Evolutionary conservation across 2,329 filamentous ascomycete genomes (phyloP).

Genomic region (Alternaria panax): DNA sequence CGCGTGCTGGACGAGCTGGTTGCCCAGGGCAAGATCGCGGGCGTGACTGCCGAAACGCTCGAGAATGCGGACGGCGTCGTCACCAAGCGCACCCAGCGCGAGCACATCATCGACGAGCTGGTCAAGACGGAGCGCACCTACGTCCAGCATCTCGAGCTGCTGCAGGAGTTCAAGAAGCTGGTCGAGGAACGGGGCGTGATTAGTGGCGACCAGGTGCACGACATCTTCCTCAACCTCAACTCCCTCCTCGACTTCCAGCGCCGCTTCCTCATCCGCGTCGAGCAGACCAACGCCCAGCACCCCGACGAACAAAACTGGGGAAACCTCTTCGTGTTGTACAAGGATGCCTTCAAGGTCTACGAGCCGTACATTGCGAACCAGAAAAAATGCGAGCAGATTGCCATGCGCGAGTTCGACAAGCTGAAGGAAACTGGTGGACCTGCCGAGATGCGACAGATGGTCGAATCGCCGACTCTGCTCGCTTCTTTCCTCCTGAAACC

Average conservation of each 20-base stretch:
- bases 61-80: constrained; percentile 56
- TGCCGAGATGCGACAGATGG: constrained; percentile 70
- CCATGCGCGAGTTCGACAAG: constrained; percentile 85
- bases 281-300: constrained; percentile 89
- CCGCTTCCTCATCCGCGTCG: constrained; percentile 91
- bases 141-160: constrained; percentile 92
- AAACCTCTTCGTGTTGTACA: constrained; percentile 83
- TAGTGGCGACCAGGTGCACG: constrained; percentile 87
- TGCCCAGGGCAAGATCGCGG: constrained; percentile 72
- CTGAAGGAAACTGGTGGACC: constrained; percentile 76
- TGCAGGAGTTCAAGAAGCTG: constrained; percentile 89
- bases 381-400: constrained; percentile 85
- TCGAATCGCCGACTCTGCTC: constrained; percentile 84
- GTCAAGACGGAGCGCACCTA: constrained; percentile 97
- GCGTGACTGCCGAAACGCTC: constrained; percentile 54
- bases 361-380: constrained; percentile 98
- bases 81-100: constrained; percentile 72
- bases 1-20: constrained; percentile 87
- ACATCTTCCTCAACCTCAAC: constrained; percentile 97
- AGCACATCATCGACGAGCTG: constrained; percentile 90
- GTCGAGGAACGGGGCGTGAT: constrained; percentile 88
- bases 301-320: constrained; percentile 87
- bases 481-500: constrained; percentile 95
- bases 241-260: constrained; percentile 94
- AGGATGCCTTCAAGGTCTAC: constrained; percentile 90